Evolutionary conservation across 192 early-diverging fungal genomes (phyloP), one percentile per base, ranked within the genome.

Genomic region (Thamnidium elegans): DNA sequence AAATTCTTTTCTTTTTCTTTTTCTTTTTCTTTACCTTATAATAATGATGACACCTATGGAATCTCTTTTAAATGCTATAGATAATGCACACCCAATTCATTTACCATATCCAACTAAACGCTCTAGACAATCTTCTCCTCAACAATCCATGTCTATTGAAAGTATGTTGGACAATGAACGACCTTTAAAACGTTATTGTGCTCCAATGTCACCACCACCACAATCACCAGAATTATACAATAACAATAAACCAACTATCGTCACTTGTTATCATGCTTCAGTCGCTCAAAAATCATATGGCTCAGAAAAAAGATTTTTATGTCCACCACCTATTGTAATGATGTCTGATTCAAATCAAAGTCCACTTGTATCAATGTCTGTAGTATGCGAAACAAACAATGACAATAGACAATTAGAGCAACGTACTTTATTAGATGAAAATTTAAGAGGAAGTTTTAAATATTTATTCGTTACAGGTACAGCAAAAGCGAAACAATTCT

Each of bases 201-300:
- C 47, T 50, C 21, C 36, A 21, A 21, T 50, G 9, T 62, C 45
- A 19, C 45, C 47, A 19, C 26, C 47, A 31, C 44, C 47, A 42
- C 50, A 65, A 23, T 34, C 65, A 11, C 48, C 46, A 47, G 23
- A 15, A 54, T 13, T n/a, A 21, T 34, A 19, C 21, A 44, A 70
- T 34, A 66, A 42, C 67, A 59, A 55, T 26, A 75, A 72, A 30
- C 81, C 80, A 76, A 85, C 86, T 6, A 92, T 92, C n/a, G 86
- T 97, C 34, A 81, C 90, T 17, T 89, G 92, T 69, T 80, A 87
- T 51, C 90, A 93, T 56, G 88, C 92, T 7, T 69, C 86, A 0
- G 93, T 94, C 7, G 93, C 90, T 5, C 94, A 97, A 79, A 97
- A 97, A 78, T 94, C 92, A 10, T 97, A 97, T 80, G 94, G 93